Evolutionary conservation across 805 yeast genomes (phyloP), one percentile per base, ranked within the genome.

Genomic region (Candida sonorensis): DNA sequence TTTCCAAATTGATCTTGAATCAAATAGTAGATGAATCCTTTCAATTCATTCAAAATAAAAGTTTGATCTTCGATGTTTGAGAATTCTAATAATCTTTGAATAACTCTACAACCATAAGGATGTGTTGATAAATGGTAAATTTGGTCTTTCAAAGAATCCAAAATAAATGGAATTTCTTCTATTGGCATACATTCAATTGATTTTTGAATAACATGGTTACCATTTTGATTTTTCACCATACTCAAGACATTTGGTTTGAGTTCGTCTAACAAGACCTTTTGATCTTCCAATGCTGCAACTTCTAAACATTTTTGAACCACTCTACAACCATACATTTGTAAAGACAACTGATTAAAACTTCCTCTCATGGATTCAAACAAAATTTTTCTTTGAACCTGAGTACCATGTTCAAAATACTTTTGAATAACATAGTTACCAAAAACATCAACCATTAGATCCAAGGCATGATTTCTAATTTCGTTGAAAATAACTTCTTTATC

Each of bases 401-500:
- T 65, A 20, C 97, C 96, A 48, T 64, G 69, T 60, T 92, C 97
- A 57, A 92, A 85, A 50, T 77, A 84, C 57, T 90, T 88, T 59
- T 92, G 99, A 35, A 92, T 84, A 17, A 92, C 97, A 53, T 92
- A 92, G 57, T 92, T 92, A 36, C 99, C 99, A 60, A 92, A 92
- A 7, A 92, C 98, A 63, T 92, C 98, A 12, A 94, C 86, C 81
- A 88, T 83, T 40, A 92, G 64, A 34, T 81, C 87, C 35, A 79
- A 66, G 4, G 88, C 72, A 40, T 76, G 72, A 16, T 76, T 79
- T 48, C 87, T 65, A 23, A 92, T 77, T 58, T 88, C 97, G 41
- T 78, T 78, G 62, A 90, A 88, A 13, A 92, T 74, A 12, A 72
- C 75, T 48, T 82, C 94, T 47, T 80, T 82, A 33, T 69, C 77